phyloP scores from a whole-genome alignment of 768 basidiomycete genomes.

The Pulveroboletus sp. region DNA sequence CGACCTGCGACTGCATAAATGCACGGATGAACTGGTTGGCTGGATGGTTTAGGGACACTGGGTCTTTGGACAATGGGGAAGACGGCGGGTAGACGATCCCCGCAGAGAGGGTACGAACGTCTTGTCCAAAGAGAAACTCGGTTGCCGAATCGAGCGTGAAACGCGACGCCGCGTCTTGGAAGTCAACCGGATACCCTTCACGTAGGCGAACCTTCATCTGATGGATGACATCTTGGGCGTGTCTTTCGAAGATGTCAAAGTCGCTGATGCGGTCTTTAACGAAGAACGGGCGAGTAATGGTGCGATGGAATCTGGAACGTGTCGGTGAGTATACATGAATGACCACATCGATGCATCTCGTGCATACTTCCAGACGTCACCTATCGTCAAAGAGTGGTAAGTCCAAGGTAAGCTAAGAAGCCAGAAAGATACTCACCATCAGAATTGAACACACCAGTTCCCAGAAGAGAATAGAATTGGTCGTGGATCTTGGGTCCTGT shows the following conservation, averaged over 20 bases:
- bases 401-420: neutral
- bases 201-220: constrained; percentile 32
- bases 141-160: constrained; percentile 60
- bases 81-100: constrained; percentile 35
- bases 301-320: constrained; percentile 37
- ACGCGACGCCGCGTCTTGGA: constrained; percentile 41
- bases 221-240: constrained; percentile 31
- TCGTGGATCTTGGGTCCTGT: constrained; percentile 24
- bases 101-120: constrained; percentile 36
- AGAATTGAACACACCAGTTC: constrained; percentile 41
- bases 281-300: constrained; percentile 44
- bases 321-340: neutral
- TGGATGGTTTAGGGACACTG: constrained; percentile 26
- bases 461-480: constrained; percentile 29
- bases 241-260: constrained; percentile 40
- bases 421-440: constrained; percentile 27
- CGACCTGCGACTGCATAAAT: constrained; percentile 36
- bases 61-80: constrained; percentile 21
- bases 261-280: constrained; percentile 36
- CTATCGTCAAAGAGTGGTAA: constrained; percentile 10
- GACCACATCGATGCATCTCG: neutral
- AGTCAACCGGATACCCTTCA: constrained; percentile 40
- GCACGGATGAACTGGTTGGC: constrained; percentile 38
- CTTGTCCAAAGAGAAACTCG: constrained; percentile 51
- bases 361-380: constrained; percentile 38